Evolutionary conservation across 352 stramenopile species (phyloP), one percentile per base, ranked within the genome.

Genomic region (Phytophthora syringae): DNA sequence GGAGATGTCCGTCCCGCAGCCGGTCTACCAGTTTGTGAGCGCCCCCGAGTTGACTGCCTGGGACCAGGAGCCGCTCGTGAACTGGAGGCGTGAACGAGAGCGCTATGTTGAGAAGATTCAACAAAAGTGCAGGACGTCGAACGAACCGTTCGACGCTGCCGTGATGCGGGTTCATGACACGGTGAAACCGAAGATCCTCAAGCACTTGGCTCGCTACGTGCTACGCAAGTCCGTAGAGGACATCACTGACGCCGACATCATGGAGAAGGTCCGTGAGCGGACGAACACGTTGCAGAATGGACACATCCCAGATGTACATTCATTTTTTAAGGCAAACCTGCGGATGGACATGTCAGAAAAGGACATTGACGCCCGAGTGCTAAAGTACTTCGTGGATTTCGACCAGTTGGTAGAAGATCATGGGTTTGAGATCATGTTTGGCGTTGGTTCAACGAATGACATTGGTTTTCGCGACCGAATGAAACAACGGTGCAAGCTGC

Each of bases 11-110:
- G 53, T 66, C 13, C 34, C 60, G 4, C 60, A 61, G 21, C 53
- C 53, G 16, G 25, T 74, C 4, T 70, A 59, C 37, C 59, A 55
- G 49, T 53, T 69, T 20, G 63, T 57, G 34, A 22, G n/a, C 16
- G 50, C 58, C 10, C 51, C 60, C 21, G 6, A 43, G 48, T 25
- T 72, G 21, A 3, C n/a, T 12, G 53, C 32, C 16, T 36, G 43
- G 43, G 12, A 34, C 24, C 43, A 50, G 34, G 43, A 30, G 24
- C n/a, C 11, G 21, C 22, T 50, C 10, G 22, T 50, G 20, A n/a
- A 50, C 11, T 50, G 21, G 21, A 10, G 18, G 11, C 21, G 43
- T 7, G 15, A 51, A 5, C 12, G 24, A 13, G 4, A 36, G 1
- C 30, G 13, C 30, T 36, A 36, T 12, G 13, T 15, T 7, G 30